A percentile compares a stretch with the other conserved stretches of the same genome.
These are phyloP conservation scores for Tolypocladium guangdongense DNA, from an alignment of 2,329 filamentous ascomycete species.

Conservation along the genomic window DNA sequence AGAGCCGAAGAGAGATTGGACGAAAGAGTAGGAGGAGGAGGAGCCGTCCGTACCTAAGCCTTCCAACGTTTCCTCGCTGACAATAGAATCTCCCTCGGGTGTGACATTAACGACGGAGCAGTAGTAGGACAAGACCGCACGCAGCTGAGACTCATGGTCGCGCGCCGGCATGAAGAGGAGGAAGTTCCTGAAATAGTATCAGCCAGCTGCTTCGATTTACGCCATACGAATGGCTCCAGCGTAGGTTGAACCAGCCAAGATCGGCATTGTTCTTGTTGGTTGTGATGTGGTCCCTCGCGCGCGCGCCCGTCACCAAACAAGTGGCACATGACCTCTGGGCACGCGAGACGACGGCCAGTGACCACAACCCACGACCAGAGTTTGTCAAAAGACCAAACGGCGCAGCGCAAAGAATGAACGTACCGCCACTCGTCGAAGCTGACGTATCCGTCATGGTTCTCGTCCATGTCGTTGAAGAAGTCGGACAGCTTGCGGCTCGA, in stretches of 20 bases:
- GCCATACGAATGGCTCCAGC: neutral
- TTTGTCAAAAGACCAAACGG: neutral
- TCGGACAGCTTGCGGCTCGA: conserved; percentile 65
- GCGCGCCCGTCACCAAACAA: conserved; percentile 1
- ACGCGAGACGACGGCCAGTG: conserved; percentile 3
- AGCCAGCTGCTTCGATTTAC: conserved; percentile 5
- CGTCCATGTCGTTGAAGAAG: conserved; percentile 86
- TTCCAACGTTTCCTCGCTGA: conserved; percentile 83
- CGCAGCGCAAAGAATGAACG: conserved; percentile 20
- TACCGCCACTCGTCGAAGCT: conserved; percentile 96
- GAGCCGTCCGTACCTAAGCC: conserved; percentile 78
- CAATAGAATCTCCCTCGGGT: conserved; percentile 84
- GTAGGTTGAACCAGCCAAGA: neutral
- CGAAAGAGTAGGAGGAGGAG: conserved; percentile 39
- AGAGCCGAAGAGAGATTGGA: conserved; percentile 64
- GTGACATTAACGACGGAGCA: conserved; percentile 81
- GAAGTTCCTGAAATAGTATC: conserved; percentile 57
- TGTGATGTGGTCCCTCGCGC: neutral
- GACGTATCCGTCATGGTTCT: conserved; percentile 78
- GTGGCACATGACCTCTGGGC: conserved; percentile 11
- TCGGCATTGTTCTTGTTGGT: neutral
- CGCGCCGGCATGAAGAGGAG: conserved; percentile 70
- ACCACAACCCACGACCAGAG: conserved; percentile 1
- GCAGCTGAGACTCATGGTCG: conserved; percentile 58
- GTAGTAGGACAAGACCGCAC: conserved; percentile 83